Evolutionary conservation across 345 rosid species (phyloP).

Genomic region (Acer yangbiense): DNA sequence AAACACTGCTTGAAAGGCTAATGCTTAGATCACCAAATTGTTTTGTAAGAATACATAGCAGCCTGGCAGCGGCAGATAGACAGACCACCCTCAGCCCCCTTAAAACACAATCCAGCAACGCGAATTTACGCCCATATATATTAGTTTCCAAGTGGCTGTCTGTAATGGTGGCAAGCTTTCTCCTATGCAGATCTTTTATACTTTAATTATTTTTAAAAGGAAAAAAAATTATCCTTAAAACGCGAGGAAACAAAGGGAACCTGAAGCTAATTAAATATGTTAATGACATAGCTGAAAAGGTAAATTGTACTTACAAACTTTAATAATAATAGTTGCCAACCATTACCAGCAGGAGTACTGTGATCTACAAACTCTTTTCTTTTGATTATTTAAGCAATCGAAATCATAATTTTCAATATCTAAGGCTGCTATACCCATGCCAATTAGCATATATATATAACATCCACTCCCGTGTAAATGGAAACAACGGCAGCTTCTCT

Average conservation of each 20-base stretch:
- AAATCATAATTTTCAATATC: not conserved
- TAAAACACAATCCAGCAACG: constrained; percentile 19
- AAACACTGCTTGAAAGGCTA: not conserved
- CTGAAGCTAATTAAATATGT: constrained; percentile 18
- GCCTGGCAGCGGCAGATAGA: constrained; percentile 20
- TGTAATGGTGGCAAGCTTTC: constrained; percentile 23
- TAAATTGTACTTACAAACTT: constrained; percentile 37
- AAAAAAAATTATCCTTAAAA: constrained; percentile 20
- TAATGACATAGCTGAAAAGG: constrained; percentile 33
- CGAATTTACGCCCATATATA: constrained; percentile 24
- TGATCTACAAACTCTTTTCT: constrained; percentile 11
- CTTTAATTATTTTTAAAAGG: constrained; percentile 3
- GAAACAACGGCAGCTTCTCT: constrained; percentile 34
- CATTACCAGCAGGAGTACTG: constrained; percentile 17
- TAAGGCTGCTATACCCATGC: constrained; percentile 40
- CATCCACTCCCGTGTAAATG: constrained; percentile 25
- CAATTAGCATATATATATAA: constrained; percentile 12
- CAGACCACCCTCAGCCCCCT: not conserved
- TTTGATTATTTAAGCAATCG: constrained; percentile 11
- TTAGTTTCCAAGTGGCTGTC: constrained; percentile 11
- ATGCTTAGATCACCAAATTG: not conserved
- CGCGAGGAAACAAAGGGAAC: constrained; percentile 15
- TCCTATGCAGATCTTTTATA: constrained; percentile 19
- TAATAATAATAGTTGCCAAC: constrained; percentile 38
- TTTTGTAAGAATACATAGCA: constrained; percentile 1